phyloP scores from a whole-genome alignment of 208 protist species.

The Trypanosoma cruzi region DNA sequence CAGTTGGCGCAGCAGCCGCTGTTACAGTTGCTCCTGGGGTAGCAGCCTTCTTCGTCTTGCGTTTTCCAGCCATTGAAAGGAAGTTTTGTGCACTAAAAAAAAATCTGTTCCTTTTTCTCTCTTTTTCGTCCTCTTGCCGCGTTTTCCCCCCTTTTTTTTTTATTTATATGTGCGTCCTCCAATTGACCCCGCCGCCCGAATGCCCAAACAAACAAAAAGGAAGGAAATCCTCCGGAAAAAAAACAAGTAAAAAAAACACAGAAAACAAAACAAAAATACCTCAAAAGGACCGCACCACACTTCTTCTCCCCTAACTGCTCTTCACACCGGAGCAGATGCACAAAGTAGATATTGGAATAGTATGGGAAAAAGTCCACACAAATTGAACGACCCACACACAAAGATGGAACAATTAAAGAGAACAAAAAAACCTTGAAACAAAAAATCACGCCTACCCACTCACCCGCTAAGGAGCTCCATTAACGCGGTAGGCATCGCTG shows the following conservation, averaged over 20 bases:
- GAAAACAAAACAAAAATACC: no score
- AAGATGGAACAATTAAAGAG: neutral
- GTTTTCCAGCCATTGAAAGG: constrained; percentile 3
- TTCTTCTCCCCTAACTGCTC: no score
- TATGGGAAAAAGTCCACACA: neutral
- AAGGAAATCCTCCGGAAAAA: no score
- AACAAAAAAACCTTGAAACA: neutral
- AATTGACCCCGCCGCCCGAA: no score
- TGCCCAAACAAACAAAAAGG: no score
- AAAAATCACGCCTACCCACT: neutral
- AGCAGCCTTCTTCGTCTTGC: constrained; percentile 10
- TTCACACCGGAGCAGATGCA: no score
- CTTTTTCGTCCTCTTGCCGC: neutral
- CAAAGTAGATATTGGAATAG: neutral
- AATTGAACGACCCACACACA: neutral
- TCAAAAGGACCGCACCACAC: no score
- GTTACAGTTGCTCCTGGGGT: neutral
- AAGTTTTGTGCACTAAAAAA: neutral
- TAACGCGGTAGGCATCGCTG: constrained; percentile 73
- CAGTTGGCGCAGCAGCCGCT: neutral
- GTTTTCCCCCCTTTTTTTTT: constrained; percentile 15
- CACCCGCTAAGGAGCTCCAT: constrained; percentile 75
- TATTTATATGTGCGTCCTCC: constrained; percentile 15
- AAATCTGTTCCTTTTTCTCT: neutral
- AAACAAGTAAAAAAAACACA: no score